Conservation (phyloP, 1,284 basidiomycete species). For the Sporisorium iseilematis-ciliati region DNA sequence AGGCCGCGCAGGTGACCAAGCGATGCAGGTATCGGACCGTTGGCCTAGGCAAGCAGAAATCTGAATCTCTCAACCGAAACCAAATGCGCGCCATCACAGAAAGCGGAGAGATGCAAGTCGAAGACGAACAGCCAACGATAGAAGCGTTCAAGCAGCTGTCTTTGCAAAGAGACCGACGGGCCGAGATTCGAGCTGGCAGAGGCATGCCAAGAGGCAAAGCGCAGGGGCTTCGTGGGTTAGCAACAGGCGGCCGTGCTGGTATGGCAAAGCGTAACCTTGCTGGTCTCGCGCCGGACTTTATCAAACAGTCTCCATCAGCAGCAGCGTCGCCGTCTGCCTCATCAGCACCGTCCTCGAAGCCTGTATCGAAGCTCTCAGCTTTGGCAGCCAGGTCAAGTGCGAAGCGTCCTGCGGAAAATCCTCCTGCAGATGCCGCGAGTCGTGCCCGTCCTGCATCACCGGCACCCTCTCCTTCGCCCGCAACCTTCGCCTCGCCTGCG, state of each 20-base stretch:
- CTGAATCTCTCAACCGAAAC: conserved; percentile 23
- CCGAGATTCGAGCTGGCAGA: conserved; percentile 35
- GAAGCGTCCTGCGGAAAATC: conserved; percentile 40
- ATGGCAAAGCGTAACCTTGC: conserved; percentile 54
- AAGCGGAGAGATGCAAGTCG: conserved; percentile 27
- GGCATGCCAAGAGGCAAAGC: conserved; percentile 34
- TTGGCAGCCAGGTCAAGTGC: conserved; percentile 45
- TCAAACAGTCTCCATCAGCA: conserved; percentile 12
- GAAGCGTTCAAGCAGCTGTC: conserved; percentile 76
- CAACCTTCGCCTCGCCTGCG: conserved; percentile 9
- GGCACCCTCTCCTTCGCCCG: conserved; percentile 12
- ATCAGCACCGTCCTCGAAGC: conserved; percentile 13
- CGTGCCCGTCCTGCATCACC: conserved; percentile 26
- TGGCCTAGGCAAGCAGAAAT: conserved; percentile 4
- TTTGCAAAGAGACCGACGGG: conserved; percentile 32
- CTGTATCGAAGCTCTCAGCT: conserved; percentile 44
- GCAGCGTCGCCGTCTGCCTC: conserved; percentile 1
- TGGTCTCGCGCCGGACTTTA: conserved; percentile 38
- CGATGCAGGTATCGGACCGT: conserved; percentile 1
- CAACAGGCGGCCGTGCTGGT: conserved; percentile 46
- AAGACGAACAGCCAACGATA: conserved; percentile 32
- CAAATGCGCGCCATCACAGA: conserved; percentile 12
- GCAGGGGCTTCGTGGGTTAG: conserved; percentile 44
- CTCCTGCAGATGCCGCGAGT: conserved; percentile 10
- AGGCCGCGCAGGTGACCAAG: conserved; percentile 23